phyloP scores from a whole-genome alignment of 345 rosid genomes.

The Bruguiera parviflora region DNA sequence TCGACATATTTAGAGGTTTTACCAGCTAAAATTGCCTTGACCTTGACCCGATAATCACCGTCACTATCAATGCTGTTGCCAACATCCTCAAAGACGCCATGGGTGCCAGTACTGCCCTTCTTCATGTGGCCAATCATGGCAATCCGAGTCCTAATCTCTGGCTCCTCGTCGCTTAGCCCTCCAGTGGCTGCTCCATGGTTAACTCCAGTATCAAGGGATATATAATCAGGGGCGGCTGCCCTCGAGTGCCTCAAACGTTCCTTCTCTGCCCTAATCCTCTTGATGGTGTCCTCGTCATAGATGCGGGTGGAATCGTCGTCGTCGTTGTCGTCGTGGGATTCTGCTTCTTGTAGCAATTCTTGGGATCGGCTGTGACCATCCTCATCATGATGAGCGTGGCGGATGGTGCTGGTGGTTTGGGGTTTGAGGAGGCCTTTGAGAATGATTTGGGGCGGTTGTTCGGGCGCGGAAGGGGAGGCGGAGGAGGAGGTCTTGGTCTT shows the following conservation, averaged over 20 bases:
- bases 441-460: constrained; percentile 42
- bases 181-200: constrained; percentile 36
- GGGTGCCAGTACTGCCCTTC: constrained; percentile 33
- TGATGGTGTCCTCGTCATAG: constrained; percentile 54
- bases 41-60: constrained; percentile 17
- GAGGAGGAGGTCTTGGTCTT: constrained; percentile 11
- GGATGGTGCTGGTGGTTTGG: constrained; percentile 7
- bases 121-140: constrained; percentile 41
- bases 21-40: too few relatives aligned
- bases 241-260: constrained; percentile 62
- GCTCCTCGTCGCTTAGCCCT: constrained; percentile 80
- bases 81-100: constrained; percentile 68
- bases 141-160: constrained; percentile 55
- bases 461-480: background rate
- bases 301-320: constrained; percentile 20
- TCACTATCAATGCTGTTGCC: constrained; percentile 6
- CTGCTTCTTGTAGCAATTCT: constrained; percentile 5
- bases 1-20: too few relatives aligned
- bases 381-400: too few relatives aligned
- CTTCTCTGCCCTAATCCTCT: constrained; percentile 62
- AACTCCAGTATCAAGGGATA: constrained; percentile 60
- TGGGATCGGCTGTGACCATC: too few relatives aligned
- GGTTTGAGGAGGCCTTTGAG: constrained; percentile 55
- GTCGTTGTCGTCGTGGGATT: constrained; percentile 5
- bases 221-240: constrained; percentile 64